Percentiles rank a stretch among this genome's conserved stretches.
Conservation (phyloP, 1,139 yeast species). For the Candida mesenterica region DNA sequence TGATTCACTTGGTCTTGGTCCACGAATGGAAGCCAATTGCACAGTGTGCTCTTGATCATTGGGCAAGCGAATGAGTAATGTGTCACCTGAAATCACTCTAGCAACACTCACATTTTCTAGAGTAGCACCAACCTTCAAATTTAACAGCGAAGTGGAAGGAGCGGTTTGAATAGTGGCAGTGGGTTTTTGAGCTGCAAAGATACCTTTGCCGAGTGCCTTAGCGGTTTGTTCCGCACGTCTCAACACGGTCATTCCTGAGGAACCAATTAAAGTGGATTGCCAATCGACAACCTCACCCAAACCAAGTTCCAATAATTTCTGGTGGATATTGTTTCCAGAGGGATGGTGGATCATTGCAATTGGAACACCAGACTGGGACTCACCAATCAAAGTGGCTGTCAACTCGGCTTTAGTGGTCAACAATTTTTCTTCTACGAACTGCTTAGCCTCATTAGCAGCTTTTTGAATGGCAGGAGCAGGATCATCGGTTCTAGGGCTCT, state of each 20-base stretch:
- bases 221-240: slow-evolving; percentile 71
- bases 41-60: slow-evolving; percentile 56
- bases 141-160: slow-evolving; percentile 17
- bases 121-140: slow-evolving; percentile 46
- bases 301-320: slow-evolving; percentile 65
- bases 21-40: slow-evolving; percentile 71
- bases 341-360: slow-evolving; percentile 65
- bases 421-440: slow-evolving; percentile 64
- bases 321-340: slow-evolving; percentile 67
- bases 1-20: slow-evolving; percentile 65
- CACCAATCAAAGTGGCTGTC: slow-evolving; percentile 57
- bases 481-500: slow-evolving; percentile 66
- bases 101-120: slow-evolving; percentile 55
- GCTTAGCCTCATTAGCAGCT: slow-evolving; percentile 65
- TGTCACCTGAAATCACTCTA: slow-evolving; percentile 67
- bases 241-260: slow-evolving; percentile 57
- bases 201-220: slow-evolving; percentile 58
- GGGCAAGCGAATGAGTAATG: slow-evolving; percentile 51
- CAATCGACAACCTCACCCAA: slow-evolving; percentile 77
- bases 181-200: slow-evolving; percentile 48
- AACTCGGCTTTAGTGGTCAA: slow-evolving; percentile 57
- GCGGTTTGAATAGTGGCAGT: slow-evolving; percentile 16
- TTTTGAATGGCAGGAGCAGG: slow-evolving; percentile 31
- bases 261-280: slow-evolving; percentile 75
- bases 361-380: slow-evolving; percentile 61